A percentile compares a stretch with the other conserved stretches of the same genome.
Evolutionary conservation across 2,329 filamentous ascomycete species (phyloP).

Genomic region (Xylaria polymorpha): DNA sequence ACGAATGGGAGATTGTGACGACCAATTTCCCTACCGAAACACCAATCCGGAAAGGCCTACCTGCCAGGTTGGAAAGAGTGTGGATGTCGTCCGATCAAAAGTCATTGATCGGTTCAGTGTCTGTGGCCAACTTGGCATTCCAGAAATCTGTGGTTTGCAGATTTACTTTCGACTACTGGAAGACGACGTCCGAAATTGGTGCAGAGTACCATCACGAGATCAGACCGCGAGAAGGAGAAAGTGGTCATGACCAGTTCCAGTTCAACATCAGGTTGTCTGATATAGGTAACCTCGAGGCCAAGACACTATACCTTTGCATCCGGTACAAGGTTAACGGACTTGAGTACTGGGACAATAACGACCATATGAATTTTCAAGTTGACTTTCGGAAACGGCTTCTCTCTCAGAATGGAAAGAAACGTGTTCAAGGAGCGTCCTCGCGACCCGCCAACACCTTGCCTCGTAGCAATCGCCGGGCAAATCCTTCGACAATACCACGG

Average conservation of each 20-base stretch:
- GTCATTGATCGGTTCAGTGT: conserved; percentile 83
- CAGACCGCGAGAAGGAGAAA: conserved; percentile 70
- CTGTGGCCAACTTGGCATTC: conserved; percentile 89
- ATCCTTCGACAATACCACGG: conserved; percentile 56
- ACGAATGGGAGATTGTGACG: conserved; percentile 88
- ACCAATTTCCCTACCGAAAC: conserved; percentile 82
- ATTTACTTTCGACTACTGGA: conserved; percentile 98
- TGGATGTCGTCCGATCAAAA: conserved; percentile 91
- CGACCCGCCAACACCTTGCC: conserved; percentile 68
- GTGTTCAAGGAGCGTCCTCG: conserved; percentile 61
- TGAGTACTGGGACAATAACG: conserved; percentile 97
- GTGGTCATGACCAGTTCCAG: conserved; percentile 87
- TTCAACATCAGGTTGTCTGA: conserved; percentile 96
- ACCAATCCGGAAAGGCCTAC: conserved; percentile 69
- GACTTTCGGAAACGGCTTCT: conserved; percentile 87
- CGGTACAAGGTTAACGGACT: conserved; percentile 85
- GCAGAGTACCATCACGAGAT: conserved; percentile 90
- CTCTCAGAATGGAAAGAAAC: conserved; percentile 68
- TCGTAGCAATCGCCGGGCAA: conserved; percentile 71
- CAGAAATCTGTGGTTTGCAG: conserved; percentile 89
- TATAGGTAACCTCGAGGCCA: conserved; percentile 88
- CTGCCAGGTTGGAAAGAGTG: conserved; percentile 85
- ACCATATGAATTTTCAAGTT: conserved; percentile 86
- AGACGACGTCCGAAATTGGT: conserved; percentile 92
- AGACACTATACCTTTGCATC: conserved; percentile 92